phyloP scores from a whole-genome alignment of 345 rosid genomes.

The Syzygium oleosum region DNA sequence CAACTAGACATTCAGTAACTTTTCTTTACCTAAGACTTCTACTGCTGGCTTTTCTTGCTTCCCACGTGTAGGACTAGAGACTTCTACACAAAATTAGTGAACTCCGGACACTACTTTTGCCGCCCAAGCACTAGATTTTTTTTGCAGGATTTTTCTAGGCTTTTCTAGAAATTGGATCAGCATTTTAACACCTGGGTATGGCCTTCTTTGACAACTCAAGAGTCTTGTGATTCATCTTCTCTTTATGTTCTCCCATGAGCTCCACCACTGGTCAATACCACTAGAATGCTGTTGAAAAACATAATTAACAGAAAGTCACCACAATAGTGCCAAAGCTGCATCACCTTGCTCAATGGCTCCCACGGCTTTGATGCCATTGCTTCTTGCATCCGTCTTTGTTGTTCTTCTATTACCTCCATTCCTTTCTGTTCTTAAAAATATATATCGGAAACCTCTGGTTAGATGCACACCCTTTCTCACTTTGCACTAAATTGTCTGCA shows the following conservation, averaged over 20 bases:
- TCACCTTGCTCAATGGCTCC: too few species aligned
- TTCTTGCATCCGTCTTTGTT: conserved; percentile 60
- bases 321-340: background rate
- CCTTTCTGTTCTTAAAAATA: conserved; percentile 27
- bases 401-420: conserved; percentile 51
- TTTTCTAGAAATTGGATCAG: too few species aligned
- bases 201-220: background rate
- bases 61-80: too few species aligned
- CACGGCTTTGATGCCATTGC: conserved; percentile 57
- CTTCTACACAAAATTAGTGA: too few species aligned
- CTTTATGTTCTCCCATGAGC: background rate
- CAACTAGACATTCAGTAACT: too few species aligned
- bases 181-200: background rate
- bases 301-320: background rate
- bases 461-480: too few species aligned
- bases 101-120: too few species aligned
- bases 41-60: too few species aligned
- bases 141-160: too few species aligned
- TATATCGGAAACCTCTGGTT: conserved; percentile 23
- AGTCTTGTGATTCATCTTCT: background rate
- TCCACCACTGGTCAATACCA: background rate
- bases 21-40: too few species aligned
- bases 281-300: background rate
- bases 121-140: too few species aligned
- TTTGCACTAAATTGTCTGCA: too few species aligned